phyloP scores from a whole-genome alignment of 257 asterid species.

The Salvia hispanica region DNA sequence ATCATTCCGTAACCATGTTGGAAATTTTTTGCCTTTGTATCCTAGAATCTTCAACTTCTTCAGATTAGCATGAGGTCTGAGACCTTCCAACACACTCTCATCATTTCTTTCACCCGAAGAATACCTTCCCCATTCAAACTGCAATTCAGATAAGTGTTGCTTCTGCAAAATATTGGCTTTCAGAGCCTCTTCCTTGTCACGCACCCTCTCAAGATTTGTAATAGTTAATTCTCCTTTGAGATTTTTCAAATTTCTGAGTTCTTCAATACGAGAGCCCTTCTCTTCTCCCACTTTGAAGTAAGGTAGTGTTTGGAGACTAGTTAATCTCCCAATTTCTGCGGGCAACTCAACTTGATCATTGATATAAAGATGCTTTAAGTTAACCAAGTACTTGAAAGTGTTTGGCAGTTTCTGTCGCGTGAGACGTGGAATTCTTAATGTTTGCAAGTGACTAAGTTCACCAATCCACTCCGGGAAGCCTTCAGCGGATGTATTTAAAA shows the following conservation, averaged over 20 bases:
- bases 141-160: neutral
- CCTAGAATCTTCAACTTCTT: neutral
- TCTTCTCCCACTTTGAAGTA: neutral
- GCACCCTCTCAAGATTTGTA: neutral
- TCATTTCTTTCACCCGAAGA: neutral
- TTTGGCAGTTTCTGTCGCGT: neutral
- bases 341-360: neutral
- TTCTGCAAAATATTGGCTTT: neutral
- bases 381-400: neutral
- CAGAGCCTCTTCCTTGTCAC: neutral
- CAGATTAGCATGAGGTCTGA: slow-evolving; percentile 7
- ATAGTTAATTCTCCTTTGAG: slow-evolving; percentile 2
- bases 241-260: neutral
- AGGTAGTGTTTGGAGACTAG: neutral
- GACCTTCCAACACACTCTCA: slow-evolving; percentile 18
- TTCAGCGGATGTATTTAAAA: neutral
- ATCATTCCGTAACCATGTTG: neutral
- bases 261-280: neutral
- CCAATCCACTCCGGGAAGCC: neutral
- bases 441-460: neutral
- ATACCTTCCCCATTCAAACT: neutral
- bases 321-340: slow-evolving; percentile 3
- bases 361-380: neutral
- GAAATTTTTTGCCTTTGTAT: neutral
- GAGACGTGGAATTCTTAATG: too few species aligned